phyloP scores from a whole-genome alignment of 2,329 filamentous ascomycete species.

The Didymella arachidicola region DNA sequence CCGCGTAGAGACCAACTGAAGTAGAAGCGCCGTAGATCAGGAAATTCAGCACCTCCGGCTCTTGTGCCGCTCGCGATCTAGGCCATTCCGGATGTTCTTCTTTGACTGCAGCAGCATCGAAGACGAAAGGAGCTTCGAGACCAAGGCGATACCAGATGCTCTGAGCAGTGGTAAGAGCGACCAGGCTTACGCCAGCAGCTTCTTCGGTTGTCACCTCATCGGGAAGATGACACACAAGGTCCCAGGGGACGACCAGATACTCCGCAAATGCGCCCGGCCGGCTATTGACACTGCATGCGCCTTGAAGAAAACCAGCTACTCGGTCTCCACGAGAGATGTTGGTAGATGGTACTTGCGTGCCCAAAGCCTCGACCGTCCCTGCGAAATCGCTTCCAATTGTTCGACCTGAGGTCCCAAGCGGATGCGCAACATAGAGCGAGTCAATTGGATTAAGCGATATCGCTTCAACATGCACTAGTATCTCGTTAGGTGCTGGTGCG shows the following conservation, averaged over 20 bases:
- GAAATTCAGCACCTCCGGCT: constrained; percentile 22
- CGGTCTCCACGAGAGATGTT: constrained; percentile 37
- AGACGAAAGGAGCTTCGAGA: constrained; percentile 47
- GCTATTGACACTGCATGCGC: constrained; percentile 54
- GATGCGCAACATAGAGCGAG: background rate
- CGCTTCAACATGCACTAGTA: background rate
- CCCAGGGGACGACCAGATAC: constrained; percentile 46
- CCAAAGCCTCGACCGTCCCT: constrained; percentile 4
- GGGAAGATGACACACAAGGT: constrained; percentile 53
- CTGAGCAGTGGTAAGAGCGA: constrained; percentile 56
- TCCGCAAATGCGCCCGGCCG: constrained; percentile 58
- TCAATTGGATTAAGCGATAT: background rate
- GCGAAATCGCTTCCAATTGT: background rate
- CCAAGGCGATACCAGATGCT: constrained; percentile 51
- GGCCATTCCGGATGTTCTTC: constrained; percentile 25
- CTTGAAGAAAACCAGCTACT: constrained; percentile 56
- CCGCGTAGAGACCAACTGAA: constrained; percentile 46
- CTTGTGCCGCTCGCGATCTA: background rate
- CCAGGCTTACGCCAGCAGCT: constrained; percentile 54
- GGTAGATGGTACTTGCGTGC: constrained; percentile 18
- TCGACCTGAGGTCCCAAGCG: background rate
- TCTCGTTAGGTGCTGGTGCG: background rate
- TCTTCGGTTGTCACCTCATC: constrained; percentile 44
- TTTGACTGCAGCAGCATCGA: constrained; percentile 18
- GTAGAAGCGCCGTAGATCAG: constrained; percentile 48